Conservation (phyloP, 495 filamentous ascomycete genomes). For the Alectoria sarmentosa region DNA sequence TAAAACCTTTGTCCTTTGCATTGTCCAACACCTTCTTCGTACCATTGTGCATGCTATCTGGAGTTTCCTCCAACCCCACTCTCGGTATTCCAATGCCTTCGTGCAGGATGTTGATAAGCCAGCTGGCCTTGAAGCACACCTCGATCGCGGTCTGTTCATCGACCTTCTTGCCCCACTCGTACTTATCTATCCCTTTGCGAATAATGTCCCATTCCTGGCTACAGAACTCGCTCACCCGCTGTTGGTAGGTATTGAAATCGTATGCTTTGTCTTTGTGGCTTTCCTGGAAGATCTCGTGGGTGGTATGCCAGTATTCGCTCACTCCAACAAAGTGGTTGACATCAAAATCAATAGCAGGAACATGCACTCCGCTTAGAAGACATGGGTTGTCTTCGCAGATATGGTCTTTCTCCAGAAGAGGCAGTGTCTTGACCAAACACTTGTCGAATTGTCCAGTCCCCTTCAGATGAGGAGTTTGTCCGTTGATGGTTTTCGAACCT, state of each 20-base stretch:
- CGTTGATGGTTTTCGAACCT: conserved; percentile 44
- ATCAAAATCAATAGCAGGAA: conserved; percentile 93
- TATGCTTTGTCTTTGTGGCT: conserved; percentile 77
- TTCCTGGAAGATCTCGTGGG: conserved; percentile 85
- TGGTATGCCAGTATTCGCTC: conserved; percentile 98
- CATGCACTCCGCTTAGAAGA: conserved; percentile 79
- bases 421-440: conserved; percentile 74
- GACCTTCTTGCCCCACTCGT: conserved; percentile 73
- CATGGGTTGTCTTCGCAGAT: conserved; percentile 81
- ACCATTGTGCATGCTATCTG: conserved; percentile 49
- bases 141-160: conserved; percentile 67
- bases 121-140: conserved; percentile 96
- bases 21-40: conserved; percentile 66
- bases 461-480: conserved; percentile 52
- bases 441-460: conserved; percentile 84
- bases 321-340: conserved; percentile 98
- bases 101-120: conserved; percentile 94
- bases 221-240: conserved; percentile 79
- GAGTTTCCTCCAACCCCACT: conserved; percentile 65
- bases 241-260: conserved; percentile 86
- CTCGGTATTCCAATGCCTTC: conserved; percentile 92
- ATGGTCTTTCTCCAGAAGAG: conserved; percentile 82
- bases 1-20: conserved; percentile 70
- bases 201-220: conserved; percentile 74
- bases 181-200: conserved; percentile 49